These are phyloP conservation scores for Leccinum uliginosum DNA, from an alignment of 768 basidiomycete species.

Conservation along the genomic window DNA sequence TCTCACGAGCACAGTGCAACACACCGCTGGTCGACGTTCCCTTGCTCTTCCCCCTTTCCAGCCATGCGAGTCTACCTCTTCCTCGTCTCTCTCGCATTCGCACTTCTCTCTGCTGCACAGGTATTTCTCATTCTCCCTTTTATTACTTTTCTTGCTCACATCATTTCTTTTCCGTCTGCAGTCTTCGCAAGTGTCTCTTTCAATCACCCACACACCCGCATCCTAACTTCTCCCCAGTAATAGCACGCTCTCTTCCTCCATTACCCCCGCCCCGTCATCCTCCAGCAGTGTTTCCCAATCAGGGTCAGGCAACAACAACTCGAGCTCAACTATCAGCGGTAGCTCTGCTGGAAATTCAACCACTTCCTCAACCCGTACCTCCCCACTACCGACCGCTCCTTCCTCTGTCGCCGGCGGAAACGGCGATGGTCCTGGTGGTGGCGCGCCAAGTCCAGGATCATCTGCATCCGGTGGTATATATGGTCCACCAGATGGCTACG, in stretches of 20 bases:
- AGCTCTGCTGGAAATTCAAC: constrained; percentile 29
- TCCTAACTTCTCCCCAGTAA: constrained; percentile 40
- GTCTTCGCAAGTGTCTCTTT: constrained; percentile 38
- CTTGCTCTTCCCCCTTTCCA: neutral
- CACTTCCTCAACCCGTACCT: constrained; percentile 8
- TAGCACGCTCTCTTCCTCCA: constrained; percentile 37
- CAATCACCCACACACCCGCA: constrained; percentile 22
- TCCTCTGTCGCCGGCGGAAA: constrained; percentile 45
- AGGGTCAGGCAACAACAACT: constrained; percentile 21
- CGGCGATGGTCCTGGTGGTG: constrained; percentile 39
- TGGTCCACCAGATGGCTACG: constrained; percentile 68
- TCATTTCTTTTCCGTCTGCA: constrained; percentile 2
- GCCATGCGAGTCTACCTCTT: constrained; percentile 32
- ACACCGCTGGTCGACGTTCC: neutral
- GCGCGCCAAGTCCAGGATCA: constrained; percentile 58
- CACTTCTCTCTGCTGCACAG: constrained; percentile 29
- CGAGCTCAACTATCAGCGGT: constrained; percentile 16
- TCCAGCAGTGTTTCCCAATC: constrained; percentile 19
- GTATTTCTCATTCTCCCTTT: constrained; percentile 15
- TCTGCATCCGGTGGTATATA: constrained; percentile 42
- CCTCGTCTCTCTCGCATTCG: constrained; percentile 27
- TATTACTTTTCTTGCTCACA: constrained; percentile 1
- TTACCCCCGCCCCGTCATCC: constrained; percentile 41
- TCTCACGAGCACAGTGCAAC: constrained; percentile 5
- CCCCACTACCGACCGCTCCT: constrained; percentile 50